phyloP scores from a whole-genome alignment of 352 stramenopile species.

The Phytophthora sojae region DNA sequence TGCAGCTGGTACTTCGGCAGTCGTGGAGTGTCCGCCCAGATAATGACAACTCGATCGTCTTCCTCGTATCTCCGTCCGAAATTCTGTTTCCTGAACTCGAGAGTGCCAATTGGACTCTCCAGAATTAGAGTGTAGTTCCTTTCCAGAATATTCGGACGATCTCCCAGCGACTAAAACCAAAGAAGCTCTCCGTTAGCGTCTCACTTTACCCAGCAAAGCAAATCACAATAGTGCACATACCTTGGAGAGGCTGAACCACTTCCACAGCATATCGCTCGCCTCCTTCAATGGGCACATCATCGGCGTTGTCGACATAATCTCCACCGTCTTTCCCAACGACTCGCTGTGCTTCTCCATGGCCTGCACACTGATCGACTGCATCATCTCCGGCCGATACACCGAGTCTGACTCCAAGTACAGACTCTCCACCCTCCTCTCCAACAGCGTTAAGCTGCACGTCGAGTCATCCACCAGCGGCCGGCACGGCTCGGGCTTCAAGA shows the following conservation, averaged over 20 bases:
- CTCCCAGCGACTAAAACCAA: slow-evolving; percentile 12
- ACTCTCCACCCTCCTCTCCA: slow-evolving; percentile 20
- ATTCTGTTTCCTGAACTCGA: slow-evolving; percentile 39
- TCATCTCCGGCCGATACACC: slow-evolving; percentile 11
- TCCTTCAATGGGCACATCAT: slow-evolving; percentile 27
- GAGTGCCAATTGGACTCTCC: slow-evolving; percentile 19
- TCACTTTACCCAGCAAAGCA: too few relatives aligned
- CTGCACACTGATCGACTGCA: slow-evolving; percentile 8
- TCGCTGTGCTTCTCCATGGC: slow-evolving; percentile 16
- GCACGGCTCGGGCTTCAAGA: slow-evolving; percentile 19
- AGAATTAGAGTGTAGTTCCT: slow-evolving; percentile 31
- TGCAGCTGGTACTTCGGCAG: slow-evolving; percentile 32
- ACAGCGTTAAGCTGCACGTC: slow-evolving; percentile 18
- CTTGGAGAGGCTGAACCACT: slow-evolving; percentile 18
- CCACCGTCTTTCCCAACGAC: slow-evolving; percentile 20
- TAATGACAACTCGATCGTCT: slow-evolving; percentile 29
- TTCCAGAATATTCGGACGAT: slow-evolving; percentile 28
- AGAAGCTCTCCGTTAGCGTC: neutral
- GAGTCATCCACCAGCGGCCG: slow-evolving; percentile 5
- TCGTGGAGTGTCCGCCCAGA: slow-evolving; percentile 24
- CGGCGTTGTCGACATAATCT: slow-evolving; percentile 33
- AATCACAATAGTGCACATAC: neutral
- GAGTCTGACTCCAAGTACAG: slow-evolving; percentile 34
- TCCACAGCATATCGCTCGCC: slow-evolving; percentile 28
- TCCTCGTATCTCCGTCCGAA: slow-evolving; percentile 37